These are phyloP conservation scores for Starmerella vitae DNA, from an alignment of 805 yeast genomes.

Conservation along the genomic window DNA sequence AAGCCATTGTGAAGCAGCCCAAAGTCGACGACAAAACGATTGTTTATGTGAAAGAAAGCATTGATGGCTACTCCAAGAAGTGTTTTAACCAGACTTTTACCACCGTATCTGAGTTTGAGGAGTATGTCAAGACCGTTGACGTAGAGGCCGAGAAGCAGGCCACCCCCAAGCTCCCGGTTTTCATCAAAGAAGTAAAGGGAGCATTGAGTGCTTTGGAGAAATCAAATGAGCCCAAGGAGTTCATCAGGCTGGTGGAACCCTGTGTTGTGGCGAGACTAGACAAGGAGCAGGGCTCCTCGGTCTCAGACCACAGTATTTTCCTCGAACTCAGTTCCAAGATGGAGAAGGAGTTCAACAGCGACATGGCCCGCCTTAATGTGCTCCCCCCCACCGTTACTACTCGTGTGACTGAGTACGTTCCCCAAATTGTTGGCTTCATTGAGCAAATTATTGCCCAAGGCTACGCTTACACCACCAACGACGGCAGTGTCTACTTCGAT, in stretches of 20 bases:
- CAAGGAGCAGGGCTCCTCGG: slow-evolving; percentile 52
- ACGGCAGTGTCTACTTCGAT: slow-evolving; percentile 95
- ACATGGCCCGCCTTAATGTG: slow-evolving; percentile 77
- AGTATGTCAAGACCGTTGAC: slow-evolving; percentile 43
- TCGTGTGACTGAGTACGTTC: slow-evolving; percentile 88
- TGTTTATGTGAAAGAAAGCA: slow-evolving; percentile 12
- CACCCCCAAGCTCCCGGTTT: slow-evolving; percentile 82
- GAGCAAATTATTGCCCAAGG: slow-evolving; percentile 62
- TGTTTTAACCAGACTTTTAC: slow-evolving; percentile 14
- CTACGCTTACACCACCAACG: slow-evolving; percentile 66
- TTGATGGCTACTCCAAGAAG: slow-evolving; percentile 31
- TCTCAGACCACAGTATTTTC: slow-evolving; percentile 77
- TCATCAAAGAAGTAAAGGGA: slow-evolving; percentile 44
- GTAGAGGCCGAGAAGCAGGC: slow-evolving; percentile 36
- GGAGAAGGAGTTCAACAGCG: slow-evolving; percentile 75
- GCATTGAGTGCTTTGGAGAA: slow-evolving; percentile 36
- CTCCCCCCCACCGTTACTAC: slow-evolving; percentile 76
- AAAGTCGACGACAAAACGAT: slow-evolving; percentile 31
- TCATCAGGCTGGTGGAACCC: slow-evolving; percentile 49
- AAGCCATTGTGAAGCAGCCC: slow-evolving; percentile 22
- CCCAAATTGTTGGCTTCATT: slow-evolving; percentile 77
- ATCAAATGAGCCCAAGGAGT: slow-evolving; percentile 22
- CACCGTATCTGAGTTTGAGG: slow-evolving; percentile 29
- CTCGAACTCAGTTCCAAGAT: slow-evolving; percentile 71
- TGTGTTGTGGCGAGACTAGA: slow-evolving; percentile 66